These are phyloP conservation scores for Blastobotrys chiropterorum DNA, from an alignment of 805 yeast genomes.

Conservation along the genomic window DNA sequence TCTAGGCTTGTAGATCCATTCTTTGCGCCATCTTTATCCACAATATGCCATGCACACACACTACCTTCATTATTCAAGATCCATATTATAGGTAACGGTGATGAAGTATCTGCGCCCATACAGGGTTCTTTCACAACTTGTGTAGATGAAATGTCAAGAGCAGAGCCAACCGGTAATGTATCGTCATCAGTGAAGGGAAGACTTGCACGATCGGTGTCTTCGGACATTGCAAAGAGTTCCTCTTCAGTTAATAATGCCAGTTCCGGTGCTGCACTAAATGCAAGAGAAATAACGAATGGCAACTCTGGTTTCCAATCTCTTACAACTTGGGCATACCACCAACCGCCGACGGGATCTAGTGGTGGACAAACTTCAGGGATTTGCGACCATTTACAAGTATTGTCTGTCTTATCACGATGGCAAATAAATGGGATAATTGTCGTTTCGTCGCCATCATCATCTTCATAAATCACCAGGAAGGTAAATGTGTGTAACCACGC, in stretches of 20 bases:
- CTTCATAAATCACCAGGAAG: background rate
- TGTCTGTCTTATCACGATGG: slow-evolving; percentile 8
- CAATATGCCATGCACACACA: slow-evolving; percentile 58
- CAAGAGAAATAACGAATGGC: slow-evolving; percentile 37
- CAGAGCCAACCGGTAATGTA: slow-evolving; percentile 64
- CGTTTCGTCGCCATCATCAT: background rate
- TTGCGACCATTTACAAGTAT: slow-evolving; percentile 16
- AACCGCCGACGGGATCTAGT: slow-evolving; percentile 22
- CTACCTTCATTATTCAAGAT: slow-evolving; percentile 58
- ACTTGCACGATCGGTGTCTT: slow-evolving; percentile 67
- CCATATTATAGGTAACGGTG: slow-evolving; percentile 61
- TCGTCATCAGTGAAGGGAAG: slow-evolving; percentile 64
- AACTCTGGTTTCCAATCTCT: slow-evolving; percentile 20
- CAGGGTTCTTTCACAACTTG: slow-evolving; percentile 47
- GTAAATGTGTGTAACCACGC: slow-evolving; percentile 19
- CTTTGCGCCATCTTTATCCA: slow-evolving; percentile 48
- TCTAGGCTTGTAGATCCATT: slow-evolving; percentile 9
- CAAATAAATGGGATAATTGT: slow-evolving; percentile 3
- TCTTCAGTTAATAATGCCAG: slow-evolving; percentile 40
- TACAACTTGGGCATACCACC: slow-evolving; percentile 22
- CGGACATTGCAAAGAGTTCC: slow-evolving; percentile 42
- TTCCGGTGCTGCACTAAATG: slow-evolving; percentile 64
- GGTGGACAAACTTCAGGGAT: slow-evolving; percentile 28
- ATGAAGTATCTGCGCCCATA: slow-evolving; percentile 43
- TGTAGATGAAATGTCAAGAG: slow-evolving; percentile 48